Percentiles rank a stretch among this genome's conserved stretches.
Conservation (phyloP, 1,139 yeast species). For the Taphrina populina region DNA sequence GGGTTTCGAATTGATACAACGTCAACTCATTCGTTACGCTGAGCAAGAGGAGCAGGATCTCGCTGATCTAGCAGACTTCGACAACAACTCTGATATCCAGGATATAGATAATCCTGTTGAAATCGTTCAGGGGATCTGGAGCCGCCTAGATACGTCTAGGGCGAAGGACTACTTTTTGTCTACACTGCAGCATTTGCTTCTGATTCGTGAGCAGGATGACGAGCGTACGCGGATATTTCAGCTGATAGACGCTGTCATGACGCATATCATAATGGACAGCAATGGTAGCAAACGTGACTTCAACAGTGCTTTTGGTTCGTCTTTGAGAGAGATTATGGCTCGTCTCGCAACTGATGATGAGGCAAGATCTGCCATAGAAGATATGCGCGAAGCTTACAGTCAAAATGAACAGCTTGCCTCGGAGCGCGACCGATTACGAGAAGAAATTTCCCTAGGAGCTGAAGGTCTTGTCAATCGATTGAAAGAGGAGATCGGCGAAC, state of each 20-base stretch:
- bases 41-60: slow-evolving; percentile 70
- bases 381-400: slow-evolving; percentile 65
- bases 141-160: slow-evolving; percentile 66
- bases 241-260: slow-evolving; percentile 76
- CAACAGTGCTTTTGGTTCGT: slow-evolving; percentile 42
- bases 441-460: slow-evolving; percentile 75
- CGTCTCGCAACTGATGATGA: slow-evolving; percentile 88
- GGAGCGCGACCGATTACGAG: slow-evolving; percentile 75
- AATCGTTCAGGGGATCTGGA: slow-evolving; percentile 66
- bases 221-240: slow-evolving; percentile 74
- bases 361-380: slow-evolving; percentile 74
- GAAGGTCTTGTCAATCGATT: slow-evolving; percentile 77
- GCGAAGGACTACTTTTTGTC: slow-evolving; percentile 68
- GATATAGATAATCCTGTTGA: slow-evolving; percentile 64
- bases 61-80: slow-evolving; percentile 44
- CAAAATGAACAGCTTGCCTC: slow-evolving; percentile 78
- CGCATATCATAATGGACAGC: slow-evolving; percentile 65
- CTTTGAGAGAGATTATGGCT: slow-evolving; percentile 73
- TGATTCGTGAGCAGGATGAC: slow-evolving; percentile 52
- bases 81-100: slow-evolving; percentile 55
- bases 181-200: slow-evolving; percentile 78
- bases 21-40: slow-evolving; percentile 64
- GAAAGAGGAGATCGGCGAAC: slow-evolving; percentile 68
- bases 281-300: slow-evolving; percentile 18
- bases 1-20: slow-evolving; percentile 62